phyloP scores from a whole-genome alignment of 2,329 filamentous ascomycete species.

The Elsinoe arachidis region DNA sequence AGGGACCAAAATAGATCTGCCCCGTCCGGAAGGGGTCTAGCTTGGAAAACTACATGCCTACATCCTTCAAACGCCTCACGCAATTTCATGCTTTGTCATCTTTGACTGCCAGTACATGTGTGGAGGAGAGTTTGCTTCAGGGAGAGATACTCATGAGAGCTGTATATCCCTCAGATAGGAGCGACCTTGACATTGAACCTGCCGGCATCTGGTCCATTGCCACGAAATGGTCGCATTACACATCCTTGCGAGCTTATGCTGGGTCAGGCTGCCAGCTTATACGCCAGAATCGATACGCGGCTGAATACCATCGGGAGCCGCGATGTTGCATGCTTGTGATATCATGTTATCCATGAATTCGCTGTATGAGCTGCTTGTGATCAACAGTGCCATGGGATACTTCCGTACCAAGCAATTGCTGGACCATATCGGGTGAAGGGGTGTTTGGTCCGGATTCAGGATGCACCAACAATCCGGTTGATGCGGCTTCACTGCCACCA shows the following conservation, averaged over 20 bases:
- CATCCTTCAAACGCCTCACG: neutral
- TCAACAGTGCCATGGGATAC: neutral
- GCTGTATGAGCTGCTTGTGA: neutral
- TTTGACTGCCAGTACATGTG: neutral
- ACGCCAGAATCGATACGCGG: neutral
- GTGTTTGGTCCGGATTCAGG: neutral
- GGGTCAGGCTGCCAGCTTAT: neutral
- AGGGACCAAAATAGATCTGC: neutral
- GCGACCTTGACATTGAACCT: no score
- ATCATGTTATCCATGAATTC: neutral
- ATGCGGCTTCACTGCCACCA: neutral
- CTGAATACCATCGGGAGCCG: neutral
- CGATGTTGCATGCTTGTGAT: neutral
- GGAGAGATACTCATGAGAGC: no score
- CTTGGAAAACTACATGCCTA: neutral
- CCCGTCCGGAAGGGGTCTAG: no score
- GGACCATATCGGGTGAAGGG: no score
- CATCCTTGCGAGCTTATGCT: neutral
- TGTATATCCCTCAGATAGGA: neutral
- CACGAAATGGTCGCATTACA: no score
- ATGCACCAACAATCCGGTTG: neutral
- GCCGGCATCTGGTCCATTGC: no score
- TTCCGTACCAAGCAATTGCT: no score
- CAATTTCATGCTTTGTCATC: conserved; percentile 1
- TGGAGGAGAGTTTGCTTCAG: neutral